These are phyloP conservation scores for Tylopilus vinaceipallidus DNA, from an alignment of 768 basidiomycete genomes.

Conservation along the genomic window DNA sequence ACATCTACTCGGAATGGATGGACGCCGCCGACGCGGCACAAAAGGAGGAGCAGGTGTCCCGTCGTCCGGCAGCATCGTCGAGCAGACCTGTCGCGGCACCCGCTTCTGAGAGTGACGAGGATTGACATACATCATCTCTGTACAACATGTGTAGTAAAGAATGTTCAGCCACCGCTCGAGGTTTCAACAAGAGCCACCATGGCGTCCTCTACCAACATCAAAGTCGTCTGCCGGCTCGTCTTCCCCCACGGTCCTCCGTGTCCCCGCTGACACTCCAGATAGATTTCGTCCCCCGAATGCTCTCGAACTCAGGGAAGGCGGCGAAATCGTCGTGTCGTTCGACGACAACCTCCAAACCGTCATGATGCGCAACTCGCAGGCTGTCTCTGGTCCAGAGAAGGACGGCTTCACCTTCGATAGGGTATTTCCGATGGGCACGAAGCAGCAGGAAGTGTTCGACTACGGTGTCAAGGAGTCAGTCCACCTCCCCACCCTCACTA, in stretches of 20 bases:
- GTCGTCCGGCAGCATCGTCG: constrained; percentile 54
- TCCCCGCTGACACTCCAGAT: constrained; percentile 8
- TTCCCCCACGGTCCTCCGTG: constrained; percentile 8
- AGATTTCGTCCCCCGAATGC: constrained; percentile 96
- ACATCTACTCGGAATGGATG: constrained; percentile 92
- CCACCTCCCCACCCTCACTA: constrained; percentile 13
- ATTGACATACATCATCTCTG: no score
- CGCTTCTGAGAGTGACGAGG: constrained; percentile 47
- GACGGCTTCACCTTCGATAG: constrained; percentile 98
- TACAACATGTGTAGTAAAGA: no score
- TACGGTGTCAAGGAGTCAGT: constrained; percentile 97
- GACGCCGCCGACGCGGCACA: constrained; percentile 85
- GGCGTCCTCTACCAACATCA: constrained; percentile 85
- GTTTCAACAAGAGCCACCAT: constrained; percentile 44
- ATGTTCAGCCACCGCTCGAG: no score
- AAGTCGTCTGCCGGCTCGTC: constrained; percentile 96
- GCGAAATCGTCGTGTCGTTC: constrained; percentile 88
- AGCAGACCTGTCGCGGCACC: constrained; percentile 38
- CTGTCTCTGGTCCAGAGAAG: constrained; percentile 83
- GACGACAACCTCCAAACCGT: constrained; percentile 85
- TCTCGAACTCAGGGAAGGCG: constrained; percentile 83
- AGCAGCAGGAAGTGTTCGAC: constrained; percentile 94
- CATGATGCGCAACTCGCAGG: constrained; percentile 66
- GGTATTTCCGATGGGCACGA: constrained; percentile 89
- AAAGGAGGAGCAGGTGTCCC: constrained; percentile 51